These are phyloP conservation scores for Colletotrichum camelliae DNA, from an alignment of 2,329 filamentous ascomycete genomes.

Conservation along the genomic window DNA sequence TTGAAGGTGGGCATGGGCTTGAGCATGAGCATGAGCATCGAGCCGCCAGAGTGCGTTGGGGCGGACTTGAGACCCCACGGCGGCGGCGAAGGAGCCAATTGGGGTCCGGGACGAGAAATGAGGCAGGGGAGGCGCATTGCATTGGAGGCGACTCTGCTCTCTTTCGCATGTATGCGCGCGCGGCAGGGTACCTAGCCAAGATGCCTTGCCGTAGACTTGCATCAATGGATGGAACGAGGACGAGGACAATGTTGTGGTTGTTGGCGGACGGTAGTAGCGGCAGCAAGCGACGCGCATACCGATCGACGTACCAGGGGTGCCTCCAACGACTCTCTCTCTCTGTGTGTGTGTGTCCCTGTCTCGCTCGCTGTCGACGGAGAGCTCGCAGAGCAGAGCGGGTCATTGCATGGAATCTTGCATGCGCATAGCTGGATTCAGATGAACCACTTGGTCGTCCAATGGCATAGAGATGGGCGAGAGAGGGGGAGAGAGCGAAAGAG, in stretches of 20 bases:
- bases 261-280: not conserved
- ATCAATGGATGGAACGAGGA: not conserved
- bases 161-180: not conserved
- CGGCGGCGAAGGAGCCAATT: constrained; percentile 11
- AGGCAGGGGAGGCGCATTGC: constrained; percentile 13
- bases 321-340: not conserved
- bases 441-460: not conserved
- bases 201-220: not conserved
- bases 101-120: constrained; percentile 3
- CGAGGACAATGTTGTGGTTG: not conserved
- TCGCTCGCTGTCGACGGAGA: not conserved
- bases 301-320: not conserved
- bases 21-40: not conserved
- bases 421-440: not conserved
- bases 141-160: not conserved
- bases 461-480: not conserved
- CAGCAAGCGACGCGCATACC: not conserved
- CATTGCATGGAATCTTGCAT: not conserved
- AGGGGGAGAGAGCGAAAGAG: not conserved
- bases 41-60: not conserved
- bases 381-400: not conserved
- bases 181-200: not conserved
- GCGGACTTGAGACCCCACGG: not conserved
- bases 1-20: not conserved
- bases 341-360: not conserved